Evolutionary conservation across 352 stramenopile species (phyloP).

Genomic region (Phytophthora pini): DNA sequence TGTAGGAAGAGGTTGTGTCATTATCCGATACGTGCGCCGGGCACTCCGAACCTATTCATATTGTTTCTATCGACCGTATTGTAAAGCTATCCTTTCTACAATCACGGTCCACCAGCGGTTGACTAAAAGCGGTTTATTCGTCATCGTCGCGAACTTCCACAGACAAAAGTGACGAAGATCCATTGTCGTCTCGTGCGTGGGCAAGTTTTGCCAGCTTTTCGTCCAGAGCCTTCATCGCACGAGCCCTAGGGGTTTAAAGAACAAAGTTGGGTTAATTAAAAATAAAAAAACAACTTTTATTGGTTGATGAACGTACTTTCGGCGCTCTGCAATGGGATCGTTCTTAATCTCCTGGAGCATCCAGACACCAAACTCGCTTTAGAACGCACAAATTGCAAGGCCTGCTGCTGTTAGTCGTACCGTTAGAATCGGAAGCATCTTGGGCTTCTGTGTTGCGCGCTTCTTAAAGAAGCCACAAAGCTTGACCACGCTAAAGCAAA

Average conservation of each 20-base stretch:
- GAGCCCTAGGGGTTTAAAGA: constrained; percentile 46
- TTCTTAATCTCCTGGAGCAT: constrained; percentile 51
- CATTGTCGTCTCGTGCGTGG: constrained; percentile 36
- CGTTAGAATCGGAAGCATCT: constrained; percentile 70
- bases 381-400: background rate
- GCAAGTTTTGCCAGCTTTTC: constrained; percentile 89
- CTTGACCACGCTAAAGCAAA: constrained; percentile 86
- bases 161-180: constrained; percentile 39
- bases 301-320: constrained; percentile 67
- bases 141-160: constrained; percentile 40
- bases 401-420: constrained; percentile 28
- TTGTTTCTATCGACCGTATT: constrained; percentile 23
- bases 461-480: constrained; percentile 89
- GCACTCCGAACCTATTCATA: background rate
- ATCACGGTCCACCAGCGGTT: constrained; percentile 1
- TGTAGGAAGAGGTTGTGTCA: constrained; percentile 10
- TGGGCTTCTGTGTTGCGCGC: constrained; percentile 59
- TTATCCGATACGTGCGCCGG: constrained; percentile 1
- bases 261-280: background rate
- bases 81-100: constrained; percentile 3
- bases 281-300: background rate
- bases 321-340: constrained; percentile 84
- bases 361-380: background rate
- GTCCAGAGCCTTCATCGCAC: constrained; percentile 89
- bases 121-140: constrained; percentile 17